Conservation (phyloP, 768 basidiomycete genomes). For the Pulveroboletus sp. region DNA sequence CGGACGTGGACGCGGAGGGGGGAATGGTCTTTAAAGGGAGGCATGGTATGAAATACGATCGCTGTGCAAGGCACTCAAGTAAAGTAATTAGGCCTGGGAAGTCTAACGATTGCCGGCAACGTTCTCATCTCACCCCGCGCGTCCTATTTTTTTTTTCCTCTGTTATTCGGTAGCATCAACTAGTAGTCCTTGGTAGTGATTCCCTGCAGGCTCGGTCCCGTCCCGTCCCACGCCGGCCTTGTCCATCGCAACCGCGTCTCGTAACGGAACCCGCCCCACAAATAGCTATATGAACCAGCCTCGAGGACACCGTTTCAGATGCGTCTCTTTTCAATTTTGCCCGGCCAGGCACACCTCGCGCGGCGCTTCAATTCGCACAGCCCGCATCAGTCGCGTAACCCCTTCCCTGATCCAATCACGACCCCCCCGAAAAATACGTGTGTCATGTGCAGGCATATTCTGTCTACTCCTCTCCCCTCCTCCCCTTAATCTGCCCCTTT, state of each 20-base stretch:
- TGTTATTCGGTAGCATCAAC: conserved; percentile 7
- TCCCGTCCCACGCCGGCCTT: conserved; percentile 21
- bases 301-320: conserved; percentile 33
- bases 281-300: conserved; percentile 25
- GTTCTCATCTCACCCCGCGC: conserved; percentile 27
- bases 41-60: conserved; percentile 30
- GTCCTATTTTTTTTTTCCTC: not conserved
- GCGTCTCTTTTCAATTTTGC: conserved; percentile 23
- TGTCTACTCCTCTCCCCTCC: conserved; percentile 15
- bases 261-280: conserved; percentile 11
- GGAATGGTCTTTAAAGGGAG: conserved; percentile 20
- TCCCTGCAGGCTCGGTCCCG: conserved; percentile 17
- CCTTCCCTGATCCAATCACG: conserved; percentile 11
- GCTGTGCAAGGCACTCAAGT: conserved; percentile 33
- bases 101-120: conserved; percentile 34
- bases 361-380: conserved; percentile 16
- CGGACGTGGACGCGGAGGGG: conserved; percentile 1
- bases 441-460: conserved; percentile 32
- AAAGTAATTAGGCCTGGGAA: conserved; percentile 34
- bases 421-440: conserved; percentile 1
- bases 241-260: conserved; percentile 4
- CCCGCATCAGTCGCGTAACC: conserved; percentile 14
- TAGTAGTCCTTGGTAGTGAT: too few species aligned
- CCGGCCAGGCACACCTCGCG: conserved; percentile 26
- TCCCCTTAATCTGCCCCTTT: conserved; percentile 36